Conservation (phyloP, 176 grass and related monocot species). For the Aegilops umbellulata region DNA sequence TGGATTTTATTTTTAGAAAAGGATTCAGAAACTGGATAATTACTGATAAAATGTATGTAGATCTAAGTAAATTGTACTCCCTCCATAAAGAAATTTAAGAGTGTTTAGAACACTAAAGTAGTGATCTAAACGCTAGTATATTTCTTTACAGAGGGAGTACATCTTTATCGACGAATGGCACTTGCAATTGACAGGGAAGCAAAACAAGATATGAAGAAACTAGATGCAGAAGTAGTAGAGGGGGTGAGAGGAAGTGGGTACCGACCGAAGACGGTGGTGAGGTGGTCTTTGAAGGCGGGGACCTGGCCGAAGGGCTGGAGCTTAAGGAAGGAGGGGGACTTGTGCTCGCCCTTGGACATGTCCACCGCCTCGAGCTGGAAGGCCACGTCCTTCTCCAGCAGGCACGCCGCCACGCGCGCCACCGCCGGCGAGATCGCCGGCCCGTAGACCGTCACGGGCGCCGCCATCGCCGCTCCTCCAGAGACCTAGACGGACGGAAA, state of each 20-base stretch:
- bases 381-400: slow-evolving; percentile 80
- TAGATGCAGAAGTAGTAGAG: not conserved
- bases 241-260: not conserved
- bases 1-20: too few species aligned
- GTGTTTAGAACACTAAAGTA: too few species aligned
- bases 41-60: not conserved
- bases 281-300: slow-evolving; percentile 84
- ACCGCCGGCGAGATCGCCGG: slow-evolving; percentile 61
- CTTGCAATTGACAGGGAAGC: not conserved
- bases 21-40: slow-evolving; percentile 6
- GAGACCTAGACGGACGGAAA: not conserved
- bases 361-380: slow-evolving; percentile 68
- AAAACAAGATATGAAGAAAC: not conserved
- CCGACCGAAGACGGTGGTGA: slow-evolving; percentile 82
- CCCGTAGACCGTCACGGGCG: slow-evolving; percentile 65
- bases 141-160: too few species aligned
- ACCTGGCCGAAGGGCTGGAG: slow-evolving; percentile 94
- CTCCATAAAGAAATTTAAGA: too few species aligned
- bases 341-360: slow-evolving; percentile 94
- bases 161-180: not conserved
- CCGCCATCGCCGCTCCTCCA: slow-evolving; percentile 27
- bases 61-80: too few species aligned
- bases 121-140: too few species aligned
- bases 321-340: slow-evolving; percentile 82
- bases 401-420: slow-evolving; percentile 63